Percentiles rank a stretch among this genome's conserved stretches.
Conservation (phyloP, 1,284 basidiomycete genomes). For the Salmacisia buchloeana region DNA sequence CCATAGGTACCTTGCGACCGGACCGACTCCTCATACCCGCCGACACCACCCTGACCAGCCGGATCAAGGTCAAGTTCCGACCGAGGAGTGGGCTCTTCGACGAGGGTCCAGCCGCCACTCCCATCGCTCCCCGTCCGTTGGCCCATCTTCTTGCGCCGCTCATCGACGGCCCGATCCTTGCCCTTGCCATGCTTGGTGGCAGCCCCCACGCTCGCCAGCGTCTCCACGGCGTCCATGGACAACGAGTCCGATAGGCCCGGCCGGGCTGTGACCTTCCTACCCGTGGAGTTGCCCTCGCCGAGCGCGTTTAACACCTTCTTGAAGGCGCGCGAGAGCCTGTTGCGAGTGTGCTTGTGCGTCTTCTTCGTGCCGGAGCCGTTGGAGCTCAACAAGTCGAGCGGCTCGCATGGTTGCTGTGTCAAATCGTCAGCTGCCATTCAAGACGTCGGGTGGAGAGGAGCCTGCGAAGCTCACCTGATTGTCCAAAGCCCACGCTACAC, state of each 20-base stretch:
- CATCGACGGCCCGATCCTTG: neutral
- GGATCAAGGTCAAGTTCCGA: neutral
- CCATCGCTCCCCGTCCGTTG: neutral
- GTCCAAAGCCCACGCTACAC: conserved; percentile 30
- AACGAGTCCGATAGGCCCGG: neutral
- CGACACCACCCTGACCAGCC: neutral
- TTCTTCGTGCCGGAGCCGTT: conserved; percentile 5
- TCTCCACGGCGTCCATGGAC: neutral
- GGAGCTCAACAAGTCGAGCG: conserved; percentile 11
- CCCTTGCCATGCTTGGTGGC: neutral
- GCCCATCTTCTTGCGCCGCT: neutral
- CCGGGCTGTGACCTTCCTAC: neutral
- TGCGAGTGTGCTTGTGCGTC: conserved; percentile 17
- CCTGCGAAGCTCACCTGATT: neutral
- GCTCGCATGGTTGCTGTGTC: conserved; percentile 19
- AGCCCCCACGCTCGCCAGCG: neutral
- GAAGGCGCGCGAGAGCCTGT: conserved; percentile 9
- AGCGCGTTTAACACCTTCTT: conserved; percentile 1
- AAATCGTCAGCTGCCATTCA: neutral
- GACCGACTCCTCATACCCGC: neutral
- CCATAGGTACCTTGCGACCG: neutral
- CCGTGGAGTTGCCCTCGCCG: neutral
- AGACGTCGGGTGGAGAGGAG: neutral
- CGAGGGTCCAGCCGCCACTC: neutral
- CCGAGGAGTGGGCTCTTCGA: neutral